Percentiles rank a stretch among this genome's conserved stretches.
Evolutionary conservation across 495 filamentous ascomycete species (phyloP).

Genomic region (Penicillium canariense): DNA sequence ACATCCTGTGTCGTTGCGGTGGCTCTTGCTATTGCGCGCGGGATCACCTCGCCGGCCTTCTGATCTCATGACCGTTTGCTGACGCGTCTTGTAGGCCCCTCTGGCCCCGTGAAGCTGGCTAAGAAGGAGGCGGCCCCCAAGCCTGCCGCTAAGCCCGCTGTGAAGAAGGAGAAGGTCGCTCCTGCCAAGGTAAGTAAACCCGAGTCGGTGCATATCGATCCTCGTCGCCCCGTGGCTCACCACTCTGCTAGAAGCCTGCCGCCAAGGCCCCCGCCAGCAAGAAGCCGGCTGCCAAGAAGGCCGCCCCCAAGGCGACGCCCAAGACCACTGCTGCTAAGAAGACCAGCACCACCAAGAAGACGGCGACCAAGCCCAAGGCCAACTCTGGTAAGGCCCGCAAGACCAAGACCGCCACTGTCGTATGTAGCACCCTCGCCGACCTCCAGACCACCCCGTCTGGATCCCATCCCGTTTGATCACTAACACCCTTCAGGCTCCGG

Average conservation of each 20-base stretch:
- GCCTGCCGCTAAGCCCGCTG: slow-evolving; percentile 39
- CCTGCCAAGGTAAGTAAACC: slow-evolving; percentile 16
- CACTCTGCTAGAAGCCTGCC: neutral
- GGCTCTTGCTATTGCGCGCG: neutral
- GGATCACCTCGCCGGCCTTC: neutral
- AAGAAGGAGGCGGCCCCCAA: slow-evolving; percentile 69
- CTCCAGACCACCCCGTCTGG: neutral
- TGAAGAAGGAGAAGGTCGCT: slow-evolving; percentile 6
- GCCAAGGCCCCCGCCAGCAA: slow-evolving; percentile 7
- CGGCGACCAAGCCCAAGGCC: slow-evolving; percentile 41
- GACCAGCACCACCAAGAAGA: slow-evolving; percentile 42
- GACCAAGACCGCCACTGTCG: slow-evolving; percentile 36
- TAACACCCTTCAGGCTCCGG: slow-evolving; percentile 48
- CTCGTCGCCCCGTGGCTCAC: neutral
- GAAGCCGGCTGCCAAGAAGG: slow-evolving; percentile 38
- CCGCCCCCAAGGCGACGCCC: slow-evolving; percentile 33
- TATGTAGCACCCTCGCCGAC: slow-evolving; percentile 24
- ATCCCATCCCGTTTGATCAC: slow-evolving; percentile 4
- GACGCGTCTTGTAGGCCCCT: slow-evolving; percentile 64
- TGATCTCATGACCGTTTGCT: slow-evolving; percentile 29
- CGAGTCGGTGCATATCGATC: neutral
- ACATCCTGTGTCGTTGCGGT: neutral
- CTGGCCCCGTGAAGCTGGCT: slow-evolving; percentile 92
- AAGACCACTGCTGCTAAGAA: slow-evolving; percentile 43
- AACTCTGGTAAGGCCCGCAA: slow-evolving; percentile 58